Percentiles rank a stretch among this genome's conserved stretches.
Evolutionary conservation across 495 filamentous ascomycete species (phyloP).

Genomic region (Penicillium egyptiacum): DNA sequence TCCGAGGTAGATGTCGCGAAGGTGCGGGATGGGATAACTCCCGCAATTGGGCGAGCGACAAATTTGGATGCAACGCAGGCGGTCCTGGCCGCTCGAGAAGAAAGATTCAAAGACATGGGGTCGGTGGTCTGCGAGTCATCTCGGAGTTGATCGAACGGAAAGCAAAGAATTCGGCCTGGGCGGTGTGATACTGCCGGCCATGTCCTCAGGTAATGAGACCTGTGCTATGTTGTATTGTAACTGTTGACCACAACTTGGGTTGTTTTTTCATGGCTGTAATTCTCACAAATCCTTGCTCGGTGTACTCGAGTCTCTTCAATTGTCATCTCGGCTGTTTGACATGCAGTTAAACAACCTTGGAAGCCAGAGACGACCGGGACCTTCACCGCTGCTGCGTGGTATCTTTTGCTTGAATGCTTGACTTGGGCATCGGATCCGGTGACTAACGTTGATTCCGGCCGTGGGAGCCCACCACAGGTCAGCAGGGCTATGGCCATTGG

Average conservation of each 20-base stretch:
- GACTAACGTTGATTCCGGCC: background rate
- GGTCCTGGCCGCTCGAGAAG: conserved; percentile 38
- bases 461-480: background rate
- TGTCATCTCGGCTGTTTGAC: conserved; percentile 7
- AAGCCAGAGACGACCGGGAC: conserved; percentile 3
- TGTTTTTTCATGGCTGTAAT: background rate
- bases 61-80: conserved; percentile 34
- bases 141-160: conserved; percentile 23
- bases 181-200: conserved; percentile 32
- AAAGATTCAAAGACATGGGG: conserved; percentile 42
- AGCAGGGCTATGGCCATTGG: conserved; percentile 6
- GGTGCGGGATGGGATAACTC: conserved; percentile 26
- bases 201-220: background rate
- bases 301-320: background rate
- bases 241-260: background rate
- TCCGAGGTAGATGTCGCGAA: conserved; percentile 27
- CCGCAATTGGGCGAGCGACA: conserved; percentile 18
- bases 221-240: too few relatives aligned
- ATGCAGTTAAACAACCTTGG: conserved; percentile 8
- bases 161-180: conserved; percentile 33
- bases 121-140: conserved; percentile 19
- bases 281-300: background rate
- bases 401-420: conserved; percentile 12
- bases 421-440: conserved; percentile 8
- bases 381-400: conserved; percentile 26